Evolutionary conservation across 2,329 filamentous ascomycete genomes (phyloP).

Genomic region (Cordyceps cateniannulata): DNA sequence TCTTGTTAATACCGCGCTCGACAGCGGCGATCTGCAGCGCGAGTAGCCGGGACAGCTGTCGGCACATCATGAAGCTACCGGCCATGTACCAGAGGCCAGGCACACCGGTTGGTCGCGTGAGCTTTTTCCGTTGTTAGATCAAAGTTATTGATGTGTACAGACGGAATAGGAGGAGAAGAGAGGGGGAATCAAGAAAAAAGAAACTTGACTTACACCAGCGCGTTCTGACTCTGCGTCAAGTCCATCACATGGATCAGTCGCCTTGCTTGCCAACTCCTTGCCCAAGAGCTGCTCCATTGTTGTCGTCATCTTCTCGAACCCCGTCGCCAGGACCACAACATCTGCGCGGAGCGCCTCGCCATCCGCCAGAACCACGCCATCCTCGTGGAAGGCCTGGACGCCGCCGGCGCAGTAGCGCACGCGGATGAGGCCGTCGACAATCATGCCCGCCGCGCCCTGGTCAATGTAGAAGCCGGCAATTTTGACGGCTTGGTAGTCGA

Average conservation of each 20-base stretch:
- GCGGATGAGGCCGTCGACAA: conserved; percentile 35
- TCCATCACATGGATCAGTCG: conserved; percentile 27
- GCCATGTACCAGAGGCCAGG: conserved; percentile 34
- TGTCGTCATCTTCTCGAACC: conserved; percentile 33
- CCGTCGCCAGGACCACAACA: conserved; percentile 36
- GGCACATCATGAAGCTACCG: conserved; percentile 27
- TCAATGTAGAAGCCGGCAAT: conserved; percentile 38
- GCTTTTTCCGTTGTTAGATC: conserved; percentile 17
- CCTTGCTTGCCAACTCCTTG: conserved; percentile 25
- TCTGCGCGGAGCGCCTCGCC: conserved; percentile 32
- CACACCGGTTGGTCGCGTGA: conserved; percentile 32
- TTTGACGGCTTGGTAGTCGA: conserved; percentile 30
- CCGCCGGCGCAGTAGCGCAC: conserved; percentile 25
- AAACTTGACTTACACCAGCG: conserved; percentile 18
- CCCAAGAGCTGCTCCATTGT: conserved; percentile 31
- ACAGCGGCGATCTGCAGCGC: conserved; percentile 34
- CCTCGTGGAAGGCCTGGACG: conserved; percentile 24
- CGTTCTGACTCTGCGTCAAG: conserved; percentile 29
- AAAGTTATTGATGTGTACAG: background rate
- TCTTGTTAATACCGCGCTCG: conserved; percentile 19
- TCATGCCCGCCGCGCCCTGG: conserved; percentile 31
- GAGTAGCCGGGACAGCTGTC: conserved; percentile 29
- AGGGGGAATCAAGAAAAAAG: background rate
- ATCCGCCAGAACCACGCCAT: conserved; percentile 23
- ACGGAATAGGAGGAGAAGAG: background rate